Base-by-base conservation (phyloP, 352 stramenopile species). In the Globisporangium apiculatum region DNA sequence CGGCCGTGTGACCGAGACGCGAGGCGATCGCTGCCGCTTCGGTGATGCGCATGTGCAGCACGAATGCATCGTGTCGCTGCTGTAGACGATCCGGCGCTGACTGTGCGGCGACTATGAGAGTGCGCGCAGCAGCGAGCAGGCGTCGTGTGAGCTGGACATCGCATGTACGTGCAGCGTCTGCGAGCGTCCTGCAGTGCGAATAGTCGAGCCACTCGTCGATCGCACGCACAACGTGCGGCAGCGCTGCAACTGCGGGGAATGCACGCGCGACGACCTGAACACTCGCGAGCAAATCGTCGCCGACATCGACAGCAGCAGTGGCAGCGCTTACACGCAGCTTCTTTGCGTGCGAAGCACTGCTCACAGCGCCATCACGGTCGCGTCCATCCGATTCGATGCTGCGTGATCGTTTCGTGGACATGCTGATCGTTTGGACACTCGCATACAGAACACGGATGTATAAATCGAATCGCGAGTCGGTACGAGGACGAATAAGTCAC, bases 91-190 rank as follows among this genome's bases (percentile, higher is more conserved):
- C 18, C 18, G 0, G 24, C 41, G 49, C 12, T 35, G 12, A 18
- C n/a, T 24, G 14, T 51, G 47, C 18, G 18, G 7, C n/a, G 31
- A 15, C 35, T 5, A 6, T 14, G 24, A 24, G 2, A 45, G 7
- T 54, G 31, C 3, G 5, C 11, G 49, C 49, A 54, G 31, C 49
- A 31, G 49, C 35, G 14, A 54, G 31, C 49, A 54, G 35, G 6
- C 49, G 49, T 24, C 14, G 49, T 15, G 49, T 24, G 12, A 54
- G 35, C 24, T 54, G 17, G 49, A 54, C 49, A 15, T 54, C 49
- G 35, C 31, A 31, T 6, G 49, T 35, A 15, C 24, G 9, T 5
- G 49, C 49, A 42, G 49, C 49, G 31, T 54, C 38, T 37, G 49
- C 49, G 49, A 54, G 49, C 14, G 49, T 45, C 49, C 36, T 15